Conservation (phyloP, 352 stramenopile genomes). For the Phytophthora nicotianae region DNA sequence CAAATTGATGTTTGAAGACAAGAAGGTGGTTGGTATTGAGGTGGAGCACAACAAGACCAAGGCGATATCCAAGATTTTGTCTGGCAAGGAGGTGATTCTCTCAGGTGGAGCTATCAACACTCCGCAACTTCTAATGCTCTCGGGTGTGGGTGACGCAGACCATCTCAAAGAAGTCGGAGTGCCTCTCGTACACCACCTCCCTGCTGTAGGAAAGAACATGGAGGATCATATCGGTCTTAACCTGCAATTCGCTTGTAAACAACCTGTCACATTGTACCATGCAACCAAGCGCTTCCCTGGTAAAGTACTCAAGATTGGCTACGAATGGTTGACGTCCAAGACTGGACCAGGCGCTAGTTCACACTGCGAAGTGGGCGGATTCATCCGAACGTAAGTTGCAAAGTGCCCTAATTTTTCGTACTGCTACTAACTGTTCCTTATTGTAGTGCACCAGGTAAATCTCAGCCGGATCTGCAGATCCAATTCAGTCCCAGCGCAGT, state of each 20-base stretch:
- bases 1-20: slow-evolving; percentile 80
- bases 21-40: slow-evolving; percentile 69
- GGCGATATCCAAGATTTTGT: slow-evolving; percentile 44
- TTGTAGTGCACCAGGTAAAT: slow-evolving; percentile 59
- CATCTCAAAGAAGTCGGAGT: slow-evolving; percentile 73
- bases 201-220: slow-evolving; percentile 84
- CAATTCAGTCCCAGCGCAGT: slow-evolving; percentile 83
- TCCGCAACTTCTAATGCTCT: slow-evolving; percentile 84
- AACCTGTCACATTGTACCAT: slow-evolving; percentile 87
- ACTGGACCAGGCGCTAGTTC: slow-evolving; percentile 68
- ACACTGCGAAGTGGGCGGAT: slow-evolving; percentile 82
- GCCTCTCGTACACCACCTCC: slow-evolving; percentile 69
- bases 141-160: slow-evolving; percentile 71
- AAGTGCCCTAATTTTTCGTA: neutral
- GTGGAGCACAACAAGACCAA: slow-evolving; percentile 65
- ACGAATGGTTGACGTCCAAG: slow-evolving; percentile 72
- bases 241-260: slow-evolving; percentile 83
- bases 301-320: slow-evolving; percentile 75
- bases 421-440: neutral
- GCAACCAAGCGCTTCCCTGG: slow-evolving; percentile 81
- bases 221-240: slow-evolving; percentile 86
- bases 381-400: slow-evolving; percentile 68
- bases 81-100: slow-evolving; percentile 84
- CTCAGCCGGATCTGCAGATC: slow-evolving; percentile 81
- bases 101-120: slow-evolving; percentile 87